These are phyloP conservation scores for Colletotrichum spaethianum DNA, from an alignment of 2,329 filamentous ascomycete genomes.

Conservation along the genomic window DNA sequence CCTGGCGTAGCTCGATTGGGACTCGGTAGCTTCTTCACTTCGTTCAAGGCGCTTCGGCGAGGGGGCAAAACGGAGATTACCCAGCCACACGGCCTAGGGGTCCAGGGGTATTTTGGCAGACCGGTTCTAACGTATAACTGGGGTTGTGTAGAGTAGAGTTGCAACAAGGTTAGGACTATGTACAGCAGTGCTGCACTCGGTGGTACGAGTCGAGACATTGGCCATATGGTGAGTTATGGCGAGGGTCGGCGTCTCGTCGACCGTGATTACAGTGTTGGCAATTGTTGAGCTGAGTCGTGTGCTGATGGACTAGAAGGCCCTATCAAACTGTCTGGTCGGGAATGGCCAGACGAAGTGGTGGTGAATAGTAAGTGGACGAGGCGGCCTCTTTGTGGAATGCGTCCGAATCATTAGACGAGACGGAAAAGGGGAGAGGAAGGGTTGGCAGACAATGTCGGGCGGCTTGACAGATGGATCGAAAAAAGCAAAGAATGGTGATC, in stretches of 20 bases:
- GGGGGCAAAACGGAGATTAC: conserved; percentile 38
- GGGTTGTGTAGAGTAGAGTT: not conserved
- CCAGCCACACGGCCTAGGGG: conserved; percentile 39
- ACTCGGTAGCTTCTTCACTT: conserved; percentile 12
- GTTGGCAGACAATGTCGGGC: conserved; percentile 17
- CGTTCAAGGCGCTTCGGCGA: conserved; percentile 12
- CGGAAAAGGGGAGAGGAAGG: not conserved
- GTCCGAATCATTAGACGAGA: conserved; percentile 11
- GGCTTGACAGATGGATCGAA: conserved; percentile 16
- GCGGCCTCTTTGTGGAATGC: conserved; percentile 9
- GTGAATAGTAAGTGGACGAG: conserved; percentile 6
- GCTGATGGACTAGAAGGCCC: too few species aligned
- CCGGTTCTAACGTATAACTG: conserved; percentile 46
- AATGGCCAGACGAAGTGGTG: conserved; percentile 7
- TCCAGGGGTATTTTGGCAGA: conserved; percentile 44
- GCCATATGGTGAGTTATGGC: not conserved
- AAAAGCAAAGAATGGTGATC: conserved; percentile 16
- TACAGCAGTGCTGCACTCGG: not conserved
- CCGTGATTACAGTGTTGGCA: not conserved
- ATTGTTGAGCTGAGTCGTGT: not conserved
- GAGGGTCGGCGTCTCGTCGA: not conserved
- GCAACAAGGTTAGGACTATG: too few species aligned
- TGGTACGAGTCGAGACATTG: not conserved
- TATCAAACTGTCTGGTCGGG: not conserved
- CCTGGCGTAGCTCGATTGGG: conserved; percentile 19